phyloP scores from a whole-genome alignment of 495 filamentous ascomycete genomes.

The Aspergillus avenaceus region DNA sequence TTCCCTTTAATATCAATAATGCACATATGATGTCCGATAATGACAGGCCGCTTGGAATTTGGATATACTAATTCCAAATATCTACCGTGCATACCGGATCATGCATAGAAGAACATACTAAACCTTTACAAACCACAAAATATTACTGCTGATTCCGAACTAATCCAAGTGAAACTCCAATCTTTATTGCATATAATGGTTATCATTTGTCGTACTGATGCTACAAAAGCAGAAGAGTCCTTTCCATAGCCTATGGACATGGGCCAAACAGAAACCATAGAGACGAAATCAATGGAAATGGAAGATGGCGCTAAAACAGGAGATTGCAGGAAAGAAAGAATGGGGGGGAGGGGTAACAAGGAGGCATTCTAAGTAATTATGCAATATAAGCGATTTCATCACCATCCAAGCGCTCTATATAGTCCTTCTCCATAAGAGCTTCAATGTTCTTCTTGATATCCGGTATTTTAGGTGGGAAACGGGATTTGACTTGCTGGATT shows the following conservation, averaged over 20 bases:
- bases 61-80: neutral
- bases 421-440: constrained; percentile 98
- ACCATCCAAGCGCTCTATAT: constrained; percentile 89
- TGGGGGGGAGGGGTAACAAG: constrained; percentile 2
- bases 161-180: constrained; percentile 10
- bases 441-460: constrained; percentile 99
- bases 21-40: neutral
- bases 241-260: constrained; percentile 2
- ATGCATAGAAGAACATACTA: too few relatives aligned
- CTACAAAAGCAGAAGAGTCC: constrained; percentile 27
- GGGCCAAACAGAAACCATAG: neutral
- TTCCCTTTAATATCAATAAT: neutral
- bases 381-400: constrained; percentile 93
- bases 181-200: constrained; percentile 12
- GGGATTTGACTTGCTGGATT: constrained; percentile 88
- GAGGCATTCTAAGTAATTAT: constrained; percentile 29
- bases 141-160: too few relatives aligned
- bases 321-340: neutral
- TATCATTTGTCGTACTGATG: constrained; percentile 37
- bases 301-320: too few relatives aligned
- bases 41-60: too few relatives aligned
- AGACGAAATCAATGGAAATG: neutral
- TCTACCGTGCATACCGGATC: too few relatives aligned
- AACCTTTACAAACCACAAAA: neutral
- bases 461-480: constrained; percentile 85